Base-by-base conservation (phyloP, 2,329 filamentous ascomycete species). In the Diaporthe sp. region DNA sequence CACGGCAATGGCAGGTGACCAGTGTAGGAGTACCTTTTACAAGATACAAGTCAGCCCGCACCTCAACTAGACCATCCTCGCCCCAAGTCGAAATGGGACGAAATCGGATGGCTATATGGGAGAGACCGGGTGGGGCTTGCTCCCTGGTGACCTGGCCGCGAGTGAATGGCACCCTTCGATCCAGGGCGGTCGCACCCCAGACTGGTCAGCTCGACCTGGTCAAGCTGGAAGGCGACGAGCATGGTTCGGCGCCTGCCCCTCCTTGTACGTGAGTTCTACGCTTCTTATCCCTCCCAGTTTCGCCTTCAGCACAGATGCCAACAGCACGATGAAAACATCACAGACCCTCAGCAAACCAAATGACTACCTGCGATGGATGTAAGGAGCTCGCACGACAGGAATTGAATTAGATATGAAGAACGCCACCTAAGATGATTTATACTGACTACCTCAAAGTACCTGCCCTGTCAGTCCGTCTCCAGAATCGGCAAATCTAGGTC, bases 401-500 rank as follows among this genome's bases (percentile, higher is more conserved):
- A 4, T 7, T 17, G 25, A 28, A n/a, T 3, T 34, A 31, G 8
- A 65, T 34, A 22, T 34, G 4, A 47, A 49, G 17, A 9, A 17
- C 7, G 20, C 42, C 13, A 10, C 17, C 9, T 17, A 15, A n/a
- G 5, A 67, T 17, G 10, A 22, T 28, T 44, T 34, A 9, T 15
- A 47, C 20, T 25, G 22, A 34, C 42, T 34, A 20, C 42, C 7
- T 3, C 17, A 20, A 12, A 7, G 13, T 4, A 28, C 10, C 15
- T 8, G 2, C 4, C 17, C 6, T 28, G 9, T 76, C 9, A 22
- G 25, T 68, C 70, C 70, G 55, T 71, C 68, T 83, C 81, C 86
- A 88, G 90, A 28, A 92, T 86, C 0, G 93, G 92, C 76, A 97
- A 85, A 78, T 95, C 91, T 42, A 97, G 81, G 81, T 98, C 94